phyloP scores from a whole-genome alignment of 2,329 filamentous ascomycete species.

The Paraphaeosphaeria sporulosa region DNA sequence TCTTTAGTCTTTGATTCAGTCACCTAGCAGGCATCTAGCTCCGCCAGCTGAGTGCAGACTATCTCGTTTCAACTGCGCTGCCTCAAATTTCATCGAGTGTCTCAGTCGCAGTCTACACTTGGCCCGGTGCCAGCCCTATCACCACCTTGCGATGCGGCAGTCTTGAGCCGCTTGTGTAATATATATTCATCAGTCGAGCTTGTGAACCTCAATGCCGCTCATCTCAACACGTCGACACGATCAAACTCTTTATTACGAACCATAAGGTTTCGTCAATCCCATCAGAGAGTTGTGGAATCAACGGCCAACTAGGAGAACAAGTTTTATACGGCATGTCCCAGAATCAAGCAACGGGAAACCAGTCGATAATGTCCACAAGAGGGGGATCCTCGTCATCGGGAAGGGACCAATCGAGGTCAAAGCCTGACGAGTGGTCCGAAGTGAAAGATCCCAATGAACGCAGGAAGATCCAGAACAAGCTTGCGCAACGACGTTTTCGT shows the following conservation, averaged over 20 bases:
- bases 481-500: constrained; percentile 81
- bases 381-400: constrained; percentile 24
- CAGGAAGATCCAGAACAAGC: constrained; percentile 77
- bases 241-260: neutral
- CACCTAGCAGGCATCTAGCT: constrained; percentile 23
- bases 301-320: neutral
- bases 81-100: constrained; percentile 22
- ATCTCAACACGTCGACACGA: constrained; percentile 5
- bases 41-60: constrained; percentile 22
- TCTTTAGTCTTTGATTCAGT: constrained; percentile 20
- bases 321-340: constrained; percentile 30
- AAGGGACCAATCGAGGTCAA: constrained; percentile 27
- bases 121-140: constrained; percentile 30
- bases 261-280: neutral
- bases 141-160: constrained; percentile 25
- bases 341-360: constrained; percentile 23
- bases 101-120: constrained; percentile 24
- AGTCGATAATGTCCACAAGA: constrained; percentile 27
- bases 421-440: constrained; percentile 71
- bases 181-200: constrained; percentile 15
- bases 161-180: constrained; percentile 17
- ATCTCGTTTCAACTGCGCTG: constrained; percentile 21
- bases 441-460: constrained; percentile 75
- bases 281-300: neutral
- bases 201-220: constrained; percentile 17